phyloP scores from a whole-genome alignment of 2,329 filamentous ascomycete genomes.

The Plectosphaerella plurivora region DNA sequence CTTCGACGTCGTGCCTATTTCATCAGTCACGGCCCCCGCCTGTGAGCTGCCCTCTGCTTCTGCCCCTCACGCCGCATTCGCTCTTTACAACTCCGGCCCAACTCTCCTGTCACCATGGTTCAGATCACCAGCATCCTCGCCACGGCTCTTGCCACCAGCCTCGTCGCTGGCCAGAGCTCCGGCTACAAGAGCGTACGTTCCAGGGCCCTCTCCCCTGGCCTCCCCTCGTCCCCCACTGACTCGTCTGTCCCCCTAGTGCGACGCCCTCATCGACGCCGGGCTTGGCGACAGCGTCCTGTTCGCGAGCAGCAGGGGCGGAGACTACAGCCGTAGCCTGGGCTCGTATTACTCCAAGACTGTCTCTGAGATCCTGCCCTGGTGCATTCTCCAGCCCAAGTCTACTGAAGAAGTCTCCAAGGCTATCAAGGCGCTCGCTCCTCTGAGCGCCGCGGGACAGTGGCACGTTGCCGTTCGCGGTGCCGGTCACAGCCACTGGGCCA shows the following conservation, averaged over 20 bases:
- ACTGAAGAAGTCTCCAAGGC: conserved; percentile 17
- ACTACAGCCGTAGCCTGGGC: conserved; percentile 1
- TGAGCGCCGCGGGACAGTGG: conserved; percentile 12
- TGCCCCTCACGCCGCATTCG: no score
- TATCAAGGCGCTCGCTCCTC: conserved; percentile 7
- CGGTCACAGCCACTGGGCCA: conserved; percentile 38
- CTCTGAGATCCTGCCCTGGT: conserved; percentile 16
- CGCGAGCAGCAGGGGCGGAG: background rate
- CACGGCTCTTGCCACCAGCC: background rate
- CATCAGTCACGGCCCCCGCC: no score
- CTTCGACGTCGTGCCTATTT: no score
- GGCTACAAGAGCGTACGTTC: conserved; percentile 1
- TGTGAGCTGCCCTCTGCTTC: no score
- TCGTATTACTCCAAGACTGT: conserved; percentile 18
- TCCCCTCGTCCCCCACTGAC: background rate
- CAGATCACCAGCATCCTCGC: background rate
- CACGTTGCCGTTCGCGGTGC: conserved; percentile 33
- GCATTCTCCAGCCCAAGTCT: conserved; percentile 18
- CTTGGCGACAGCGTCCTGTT: conserved; percentile 5
- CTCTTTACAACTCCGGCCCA: no score
- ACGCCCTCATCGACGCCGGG: conserved; percentile 7
- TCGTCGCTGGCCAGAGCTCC: background rate
- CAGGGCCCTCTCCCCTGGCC: no score
- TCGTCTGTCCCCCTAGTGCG: conserved; percentile 5
- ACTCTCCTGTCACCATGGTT: background rate